These are phyloP conservation scores for Sordariomycetes sp. DNA, from an alignment of 2,329 filamentous ascomycete species.

Conservation along the genomic window DNA sequence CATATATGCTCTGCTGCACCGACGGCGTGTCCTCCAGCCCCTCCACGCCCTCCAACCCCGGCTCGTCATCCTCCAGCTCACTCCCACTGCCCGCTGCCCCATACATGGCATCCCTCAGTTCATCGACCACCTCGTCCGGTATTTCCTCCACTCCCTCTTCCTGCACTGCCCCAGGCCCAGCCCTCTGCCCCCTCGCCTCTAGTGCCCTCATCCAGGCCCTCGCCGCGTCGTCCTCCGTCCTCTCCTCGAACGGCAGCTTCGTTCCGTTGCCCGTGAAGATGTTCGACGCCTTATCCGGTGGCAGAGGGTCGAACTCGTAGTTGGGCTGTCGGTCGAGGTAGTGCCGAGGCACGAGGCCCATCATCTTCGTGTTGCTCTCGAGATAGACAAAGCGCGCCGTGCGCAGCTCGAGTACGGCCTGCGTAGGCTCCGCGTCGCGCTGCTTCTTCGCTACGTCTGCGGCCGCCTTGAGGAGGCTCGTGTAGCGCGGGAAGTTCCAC, in stretches of 20 bases:
- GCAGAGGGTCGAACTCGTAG: constrained; percentile 72
- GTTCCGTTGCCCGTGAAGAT: constrained; percentile 34
- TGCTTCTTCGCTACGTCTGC: neutral
- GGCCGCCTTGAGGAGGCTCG: constrained; percentile 45
- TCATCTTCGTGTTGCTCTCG: constrained; percentile 61
- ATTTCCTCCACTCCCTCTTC: neutral
- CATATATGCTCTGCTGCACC: constrained; percentile 1
- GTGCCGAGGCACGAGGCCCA: constrained; percentile 55
- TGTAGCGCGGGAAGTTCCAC: constrained; percentile 72
- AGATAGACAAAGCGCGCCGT: constrained; percentile 71
- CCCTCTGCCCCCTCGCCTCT: neutral
- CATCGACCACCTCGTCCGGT: neutral
- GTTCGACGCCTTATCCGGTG: constrained; percentile 50
- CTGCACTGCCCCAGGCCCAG: neutral
- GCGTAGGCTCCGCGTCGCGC: constrained; percentile 11
- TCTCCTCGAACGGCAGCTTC: constrained; percentile 27
- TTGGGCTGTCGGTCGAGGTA: constrained; percentile 57
- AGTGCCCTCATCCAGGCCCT: neutral
- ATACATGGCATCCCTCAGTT: neutral
- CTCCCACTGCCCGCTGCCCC: neutral
- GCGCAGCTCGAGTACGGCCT: constrained; percentile 27
- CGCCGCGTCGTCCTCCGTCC: neutral
- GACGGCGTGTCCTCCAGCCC: neutral
- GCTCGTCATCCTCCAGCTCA: constrained; percentile 1
- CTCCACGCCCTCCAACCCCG: neutral